Evolutionary conservation across 805 yeast species (phyloP).

Genomic region (Candida andamanensis): DNA sequence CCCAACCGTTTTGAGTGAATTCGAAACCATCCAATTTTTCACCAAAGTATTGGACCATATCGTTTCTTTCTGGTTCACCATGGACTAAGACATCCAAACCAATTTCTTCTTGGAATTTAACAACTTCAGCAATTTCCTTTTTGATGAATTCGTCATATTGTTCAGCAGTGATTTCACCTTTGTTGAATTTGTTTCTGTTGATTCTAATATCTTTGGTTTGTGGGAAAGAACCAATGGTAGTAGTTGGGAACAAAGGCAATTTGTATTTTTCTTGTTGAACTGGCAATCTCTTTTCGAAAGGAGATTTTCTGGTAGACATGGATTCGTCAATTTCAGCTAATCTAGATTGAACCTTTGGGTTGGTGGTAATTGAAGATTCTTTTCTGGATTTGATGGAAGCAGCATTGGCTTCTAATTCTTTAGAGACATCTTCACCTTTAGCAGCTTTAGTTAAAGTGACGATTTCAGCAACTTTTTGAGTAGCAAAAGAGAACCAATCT

Average conservation of each 20-base stretch:
- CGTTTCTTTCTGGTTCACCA: conserved; percentile 99
- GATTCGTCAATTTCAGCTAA: conserved; percentile 71
- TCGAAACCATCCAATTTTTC: conserved; percentile 98
- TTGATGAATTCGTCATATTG: conserved; percentile 95
- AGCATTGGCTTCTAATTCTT: conserved; percentile 79
- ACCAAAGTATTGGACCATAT: conserved; percentile 99
- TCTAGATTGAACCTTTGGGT: conserved; percentile 85
- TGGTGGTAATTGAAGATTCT: conserved; percentile 84
- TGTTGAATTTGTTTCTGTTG: conserved; percentile 96
- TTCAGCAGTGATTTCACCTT: conserved; percentile 93
- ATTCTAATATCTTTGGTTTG: conserved; percentile 99
- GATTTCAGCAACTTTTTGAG: conserved; percentile 91
- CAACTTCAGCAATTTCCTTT: conserved; percentile 91
- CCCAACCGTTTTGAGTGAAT: conserved; percentile 99
- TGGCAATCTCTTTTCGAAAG: conserved; percentile 81
- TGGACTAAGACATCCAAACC: conserved; percentile 98
- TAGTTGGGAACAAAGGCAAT: conserved; percentile 98
- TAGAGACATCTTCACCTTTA: conserved; percentile 75
- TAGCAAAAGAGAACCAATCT: conserved; percentile 98
- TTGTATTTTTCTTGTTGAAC: conserved; percentile 84
- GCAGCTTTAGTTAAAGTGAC: conserved; percentile 85
- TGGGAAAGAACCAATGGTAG: conserved; percentile 99
- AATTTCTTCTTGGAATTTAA: conserved; percentile 98
- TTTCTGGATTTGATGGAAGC: conserved; percentile 80
- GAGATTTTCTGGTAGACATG: conserved; percentile 75